A percentile compares a stretch with the other conserved stretches of the same genome.
Evolutionary conservation across 495 filamentous ascomycete species (phyloP).

Genomic region (Oleoguttula mirabilis): DNA sequence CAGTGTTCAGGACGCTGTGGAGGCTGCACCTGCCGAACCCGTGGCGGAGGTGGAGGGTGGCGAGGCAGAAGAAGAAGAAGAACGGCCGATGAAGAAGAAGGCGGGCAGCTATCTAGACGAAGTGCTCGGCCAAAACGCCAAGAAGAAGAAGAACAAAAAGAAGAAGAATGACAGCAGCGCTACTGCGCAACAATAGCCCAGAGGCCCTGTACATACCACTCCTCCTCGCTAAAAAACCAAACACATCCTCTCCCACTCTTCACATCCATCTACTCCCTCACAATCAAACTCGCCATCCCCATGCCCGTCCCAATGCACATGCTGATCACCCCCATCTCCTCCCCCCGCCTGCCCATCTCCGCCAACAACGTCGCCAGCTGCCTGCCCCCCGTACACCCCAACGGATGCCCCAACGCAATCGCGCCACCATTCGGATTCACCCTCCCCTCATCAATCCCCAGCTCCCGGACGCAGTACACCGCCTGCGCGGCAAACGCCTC

Average conservation of each 20-base stretch:
- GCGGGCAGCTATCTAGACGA: constrained; percentile 29
- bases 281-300: constrained; percentile 37
- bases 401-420: constrained; percentile 33
- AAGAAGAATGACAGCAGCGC: constrained; percentile 3
- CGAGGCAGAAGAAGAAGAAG: neutral
- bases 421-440: constrained; percentile 65
- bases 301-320: constrained; percentile 38
- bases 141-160: constrained; percentile 31
- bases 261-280: constrained; percentile 25
- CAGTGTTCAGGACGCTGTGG: neutral
- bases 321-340: constrained; percentile 30
- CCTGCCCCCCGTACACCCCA: constrained; percentile 31
- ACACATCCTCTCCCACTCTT: neutral
- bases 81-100: constrained; percentile 16
- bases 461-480: constrained; percentile 61
- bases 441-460: constrained; percentile 48
- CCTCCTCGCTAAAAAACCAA: neutral
- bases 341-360: constrained; percentile 30
- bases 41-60: no score
- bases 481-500: constrained; percentile 90
- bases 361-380: constrained; percentile 29
- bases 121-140: constrained; percentile 29
- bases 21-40: neutral
- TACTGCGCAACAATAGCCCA: neutral
- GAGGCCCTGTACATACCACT: neutral